These are phyloP conservation scores for Asterophora parasitica DNA, from an alignment of 768 basidiomycete genomes.

Conservation along the genomic window DNA sequence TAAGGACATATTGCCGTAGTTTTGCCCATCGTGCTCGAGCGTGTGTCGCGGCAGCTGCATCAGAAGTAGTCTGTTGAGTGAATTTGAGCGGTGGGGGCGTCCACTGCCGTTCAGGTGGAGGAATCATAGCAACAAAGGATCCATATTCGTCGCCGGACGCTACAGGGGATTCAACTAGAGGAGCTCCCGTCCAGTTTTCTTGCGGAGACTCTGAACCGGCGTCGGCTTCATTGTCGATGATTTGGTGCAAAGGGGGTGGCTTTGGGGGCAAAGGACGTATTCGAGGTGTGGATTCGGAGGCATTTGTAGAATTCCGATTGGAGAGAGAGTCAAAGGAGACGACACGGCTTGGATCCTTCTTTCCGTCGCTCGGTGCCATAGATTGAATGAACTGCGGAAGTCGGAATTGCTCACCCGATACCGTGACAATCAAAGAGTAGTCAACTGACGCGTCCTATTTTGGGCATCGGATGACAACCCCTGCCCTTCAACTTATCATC, in stretches of 20 bases:
- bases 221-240: conserved; percentile 4
- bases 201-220: background rate
- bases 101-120: conserved; percentile 9
- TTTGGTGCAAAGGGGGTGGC: conserved; percentile 4
- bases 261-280: conserved; percentile 5
- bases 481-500: no score
- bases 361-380: conserved; percentile 15
- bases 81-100: conserved; percentile 12
- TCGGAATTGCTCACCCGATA: background rate
- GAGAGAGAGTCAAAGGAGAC: conserved; percentile 23
- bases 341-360: conserved; percentile 18
- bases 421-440: background rate
- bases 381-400: background rate
- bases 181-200: conserved; percentile 12
- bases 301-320: conserved; percentile 2
- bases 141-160: background rate
- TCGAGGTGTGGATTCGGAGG: conserved; percentile 1
- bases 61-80: conserved; percentile 36
- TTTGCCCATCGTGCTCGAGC: conserved; percentile 47
- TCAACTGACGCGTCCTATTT: background rate
- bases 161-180: conserved; percentile 7
- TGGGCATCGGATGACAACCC: no score
- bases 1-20: conserved; percentile 50
- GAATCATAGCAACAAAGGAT: conserved; percentile 1
- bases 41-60: conserved; percentile 34